Evolutionary conservation across 2,329 filamentous ascomycete genomes (phyloP).

Genomic region (Trichoderma oligosporum): DNA sequence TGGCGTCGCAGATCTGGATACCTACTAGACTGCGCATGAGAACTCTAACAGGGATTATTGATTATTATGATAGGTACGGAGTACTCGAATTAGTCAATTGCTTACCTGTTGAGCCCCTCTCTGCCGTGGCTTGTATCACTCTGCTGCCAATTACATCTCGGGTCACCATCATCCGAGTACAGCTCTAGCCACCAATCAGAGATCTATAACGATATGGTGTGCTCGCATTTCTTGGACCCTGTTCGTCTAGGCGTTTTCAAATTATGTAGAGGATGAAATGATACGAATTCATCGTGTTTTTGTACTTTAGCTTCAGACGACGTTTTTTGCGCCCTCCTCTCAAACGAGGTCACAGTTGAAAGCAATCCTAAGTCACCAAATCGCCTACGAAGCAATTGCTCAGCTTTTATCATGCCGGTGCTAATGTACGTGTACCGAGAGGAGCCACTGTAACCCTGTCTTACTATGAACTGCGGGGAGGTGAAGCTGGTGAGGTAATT

Average conservation of each 20-base stretch:
- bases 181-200: not conserved
- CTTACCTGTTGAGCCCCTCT: not conserved
- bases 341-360: not conserved
- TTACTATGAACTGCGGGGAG: constrained; percentile 5
- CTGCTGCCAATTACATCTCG: not conserved
- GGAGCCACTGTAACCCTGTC: not conserved
- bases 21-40: not conserved
- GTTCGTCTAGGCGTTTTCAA: not conserved
- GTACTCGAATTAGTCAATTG: no score
- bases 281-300: not conserved
- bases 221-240: not conserved
- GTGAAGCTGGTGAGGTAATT: not conserved
- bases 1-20: not conserved
- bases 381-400: not conserved
- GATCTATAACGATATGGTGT: not conserved
- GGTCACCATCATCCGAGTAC: not conserved
- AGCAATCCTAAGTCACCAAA: not conserved
- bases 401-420: not conserved
- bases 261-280: not conserved
- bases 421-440: not conserved
- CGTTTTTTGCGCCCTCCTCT: no score
- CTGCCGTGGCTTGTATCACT: not conserved
- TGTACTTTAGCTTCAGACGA: not conserved
- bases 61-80: not conserved
- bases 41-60: not conserved